Conservation (phyloP, 805 yeast genomes). For the Saccharomycopsis sp. region DNA sequence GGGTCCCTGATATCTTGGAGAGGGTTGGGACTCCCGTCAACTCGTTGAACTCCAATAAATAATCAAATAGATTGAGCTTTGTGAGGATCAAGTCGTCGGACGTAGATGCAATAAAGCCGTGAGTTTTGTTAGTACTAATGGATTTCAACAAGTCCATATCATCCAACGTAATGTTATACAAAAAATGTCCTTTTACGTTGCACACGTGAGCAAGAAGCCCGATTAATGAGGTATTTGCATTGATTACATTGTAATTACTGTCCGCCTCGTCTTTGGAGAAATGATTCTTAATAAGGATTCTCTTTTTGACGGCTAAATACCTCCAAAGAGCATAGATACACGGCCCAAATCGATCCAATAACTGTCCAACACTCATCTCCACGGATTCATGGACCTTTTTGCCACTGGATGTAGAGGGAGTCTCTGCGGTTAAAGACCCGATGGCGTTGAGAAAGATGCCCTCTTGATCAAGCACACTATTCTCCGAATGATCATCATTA, state of each 20-base stretch:
- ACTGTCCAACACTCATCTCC: not conserved
- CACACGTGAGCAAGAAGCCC: not conserved
- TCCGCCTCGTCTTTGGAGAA: slow-evolving; percentile 1
- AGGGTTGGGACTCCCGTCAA: slow-evolving; percentile 5
- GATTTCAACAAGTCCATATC: slow-evolving; percentile 8
- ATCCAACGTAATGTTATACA: slow-evolving; percentile 13
- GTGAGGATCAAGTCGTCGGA: slow-evolving; percentile 15
- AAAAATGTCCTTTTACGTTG: not conserved
- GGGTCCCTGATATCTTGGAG: not conserved
- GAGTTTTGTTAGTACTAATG: not conserved
- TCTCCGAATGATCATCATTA: not conserved
- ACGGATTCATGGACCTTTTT: not conserved
- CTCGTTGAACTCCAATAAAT: slow-evolving; percentile 12
- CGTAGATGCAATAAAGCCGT: slow-evolving; percentile 12
- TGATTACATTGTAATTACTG: not conserved
- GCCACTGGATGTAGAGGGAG: not conserved
- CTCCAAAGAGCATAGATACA: slow-evolving; percentile 7
- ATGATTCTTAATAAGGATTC: slow-evolving; percentile 12
- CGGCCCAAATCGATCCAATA: slow-evolving; percentile 9
- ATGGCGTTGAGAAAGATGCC: not conserved
- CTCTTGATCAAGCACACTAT: not conserved
- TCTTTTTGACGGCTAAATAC: slow-evolving; percentile 3
- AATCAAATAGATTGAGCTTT: slow-evolving; percentile 10
- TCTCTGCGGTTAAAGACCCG: not conserved
- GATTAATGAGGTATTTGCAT: slow-evolving; percentile 8